These are phyloP conservation scores for Fusarium praegraminearum DNA, from an alignment of 2,329 filamentous ascomycete species.

Conservation along the genomic window DNA sequence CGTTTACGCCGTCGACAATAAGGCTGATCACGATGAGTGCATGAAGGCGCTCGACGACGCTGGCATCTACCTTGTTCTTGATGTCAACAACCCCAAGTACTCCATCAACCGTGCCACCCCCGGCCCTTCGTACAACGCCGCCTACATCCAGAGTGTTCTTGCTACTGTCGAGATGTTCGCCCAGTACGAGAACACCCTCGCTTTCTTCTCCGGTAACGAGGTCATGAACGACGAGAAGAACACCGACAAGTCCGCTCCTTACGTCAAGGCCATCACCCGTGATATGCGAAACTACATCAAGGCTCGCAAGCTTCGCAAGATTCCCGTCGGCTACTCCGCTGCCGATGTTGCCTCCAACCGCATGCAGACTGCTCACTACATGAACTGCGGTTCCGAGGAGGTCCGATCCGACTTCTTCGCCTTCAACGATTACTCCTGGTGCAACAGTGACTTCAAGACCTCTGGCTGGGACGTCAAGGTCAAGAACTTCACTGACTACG, in stretches of 20 bases:
- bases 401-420: slow-evolving; percentile 89
- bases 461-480: slow-evolving; percentile 92
- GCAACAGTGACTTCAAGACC: slow-evolving; percentile 74
- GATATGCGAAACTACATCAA: slow-evolving; percentile 80
- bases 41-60: slow-evolving; percentile 85
- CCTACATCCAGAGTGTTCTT: slow-evolving; percentile 86
- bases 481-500: slow-evolving; percentile 86
- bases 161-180: slow-evolving; percentile 87
- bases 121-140: slow-evolving; percentile 86
- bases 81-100: slow-evolving; percentile 91
- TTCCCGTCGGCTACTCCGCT: slow-evolving; percentile 81
- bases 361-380: slow-evolving; percentile 86
- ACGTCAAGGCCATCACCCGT: slow-evolving; percentile 82
- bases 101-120: slow-evolving; percentile 84
- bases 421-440: slow-evolving; percentile 93
- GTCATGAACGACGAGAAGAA: slow-evolving; percentile 76
- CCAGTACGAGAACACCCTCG: slow-evolving; percentile 86
- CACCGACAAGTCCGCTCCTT: slow-evolving; percentile 75
- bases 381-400: slow-evolving; percentile 91
- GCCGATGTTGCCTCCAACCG: slow-evolving; percentile 90
- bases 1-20: slow-evolving; percentile 94
- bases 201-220: slow-evolving; percentile 87
- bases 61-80: slow-evolving; percentile 91
- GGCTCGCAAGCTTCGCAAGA: slow-evolving; percentile 69
- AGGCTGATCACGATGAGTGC: slow-evolving; percentile 81